These are phyloP conservation scores for Metschnikowia picachoensis DNA, from an alignment of 805 yeast species.

Conservation along the genomic window DNA sequence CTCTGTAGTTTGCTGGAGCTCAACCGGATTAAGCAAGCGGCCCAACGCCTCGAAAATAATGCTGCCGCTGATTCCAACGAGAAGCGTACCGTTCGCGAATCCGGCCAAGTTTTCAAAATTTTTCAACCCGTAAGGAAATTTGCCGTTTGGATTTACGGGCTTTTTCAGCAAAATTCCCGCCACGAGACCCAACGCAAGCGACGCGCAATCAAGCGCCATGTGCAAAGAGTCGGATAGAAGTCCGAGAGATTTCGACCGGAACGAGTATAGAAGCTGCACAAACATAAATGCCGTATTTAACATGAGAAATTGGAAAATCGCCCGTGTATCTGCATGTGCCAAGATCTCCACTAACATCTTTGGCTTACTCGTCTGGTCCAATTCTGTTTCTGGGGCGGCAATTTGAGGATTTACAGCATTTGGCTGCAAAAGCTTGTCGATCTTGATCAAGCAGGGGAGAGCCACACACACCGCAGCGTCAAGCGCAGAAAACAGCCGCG, in stretches of 20 bases:
- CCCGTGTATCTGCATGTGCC: conserved; percentile 62
- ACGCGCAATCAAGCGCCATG: conserved; percentile 93
- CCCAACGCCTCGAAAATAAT: conserved; percentile 84
- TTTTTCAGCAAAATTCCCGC: conserved; percentile 61
- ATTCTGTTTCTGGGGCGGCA: not conserved
- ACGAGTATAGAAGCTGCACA: conserved; percentile 85
- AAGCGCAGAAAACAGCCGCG: conserved; percentile 1
- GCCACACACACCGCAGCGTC: conserved; percentile 8
- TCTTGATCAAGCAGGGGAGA: conserved; percentile 11
- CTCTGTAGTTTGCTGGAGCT: conserved; percentile 75
- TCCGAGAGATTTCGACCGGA: conserved; percentile 89
- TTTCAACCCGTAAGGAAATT: conserved; percentile 80
- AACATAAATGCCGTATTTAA: conserved; percentile 92
- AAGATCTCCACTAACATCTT: conserved; percentile 30
- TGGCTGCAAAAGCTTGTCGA: conserved; percentile 6
- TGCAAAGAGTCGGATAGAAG: conserved; percentile 89
- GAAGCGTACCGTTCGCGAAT: conserved; percentile 85
- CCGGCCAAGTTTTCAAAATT: conserved; percentile 92
- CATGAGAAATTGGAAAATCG: conserved; percentile 82
- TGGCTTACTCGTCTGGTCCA: conserved; percentile 6
- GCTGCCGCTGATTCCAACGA: conserved; percentile 85
- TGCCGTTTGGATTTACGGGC: conserved; percentile 49
- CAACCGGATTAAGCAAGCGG: conserved; percentile 73
- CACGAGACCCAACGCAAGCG: conserved; percentile 80
- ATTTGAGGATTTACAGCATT: not conserved